phyloP scores from a whole-genome alignment of 1,139 yeast species.

The Geotrichum australiense region DNA sequence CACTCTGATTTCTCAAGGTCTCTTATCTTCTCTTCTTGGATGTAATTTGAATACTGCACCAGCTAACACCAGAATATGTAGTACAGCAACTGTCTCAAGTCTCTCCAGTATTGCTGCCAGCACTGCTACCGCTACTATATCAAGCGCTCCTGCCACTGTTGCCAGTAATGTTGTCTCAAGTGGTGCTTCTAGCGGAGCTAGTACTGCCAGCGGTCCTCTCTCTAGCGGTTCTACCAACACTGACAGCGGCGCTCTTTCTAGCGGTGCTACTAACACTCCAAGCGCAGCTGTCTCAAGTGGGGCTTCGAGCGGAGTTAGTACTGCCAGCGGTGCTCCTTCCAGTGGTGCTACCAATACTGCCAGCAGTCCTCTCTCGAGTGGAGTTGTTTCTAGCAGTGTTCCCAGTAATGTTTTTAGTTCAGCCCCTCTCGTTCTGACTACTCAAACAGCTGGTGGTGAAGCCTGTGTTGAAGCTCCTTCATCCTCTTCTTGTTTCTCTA shows the following conservation, averaged over 20 bases:
- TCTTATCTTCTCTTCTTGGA: conserved; percentile 2
- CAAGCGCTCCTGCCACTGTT: conserved; percentile 1
- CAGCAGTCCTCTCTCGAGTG: too few relatives aligned
- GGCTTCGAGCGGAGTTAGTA: background rate
- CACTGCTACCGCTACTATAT: background rate
- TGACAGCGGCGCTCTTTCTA: background rate
- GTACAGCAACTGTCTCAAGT: background rate
- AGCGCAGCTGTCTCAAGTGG: background rate
- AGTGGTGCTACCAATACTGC: background rate
- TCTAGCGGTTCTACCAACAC: background rate
- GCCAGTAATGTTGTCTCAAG: background rate
- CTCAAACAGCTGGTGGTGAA: too few relatives aligned
- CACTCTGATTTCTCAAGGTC: background rate
- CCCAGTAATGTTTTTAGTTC: too few relatives aligned
- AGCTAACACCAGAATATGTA: background rate
- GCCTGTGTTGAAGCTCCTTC: conserved; percentile 2
- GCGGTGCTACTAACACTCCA: conserved; percentile 3
- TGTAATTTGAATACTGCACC: conserved; percentile 1
- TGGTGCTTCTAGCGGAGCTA: background rate
- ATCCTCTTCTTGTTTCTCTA: too few relatives aligned
- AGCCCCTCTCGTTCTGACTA: too few relatives aligned
- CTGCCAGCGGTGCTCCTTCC: conserved; percentile 1
- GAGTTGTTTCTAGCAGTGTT: too few relatives aligned
- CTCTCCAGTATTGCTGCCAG: background rate
- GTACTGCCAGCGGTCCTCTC: background rate